These are phyloP conservation scores for Nannizziopsis arthrosporioides DNA, from an alignment of 2,329 filamentous ascomycete species.

Conservation along the genomic window DNA sequence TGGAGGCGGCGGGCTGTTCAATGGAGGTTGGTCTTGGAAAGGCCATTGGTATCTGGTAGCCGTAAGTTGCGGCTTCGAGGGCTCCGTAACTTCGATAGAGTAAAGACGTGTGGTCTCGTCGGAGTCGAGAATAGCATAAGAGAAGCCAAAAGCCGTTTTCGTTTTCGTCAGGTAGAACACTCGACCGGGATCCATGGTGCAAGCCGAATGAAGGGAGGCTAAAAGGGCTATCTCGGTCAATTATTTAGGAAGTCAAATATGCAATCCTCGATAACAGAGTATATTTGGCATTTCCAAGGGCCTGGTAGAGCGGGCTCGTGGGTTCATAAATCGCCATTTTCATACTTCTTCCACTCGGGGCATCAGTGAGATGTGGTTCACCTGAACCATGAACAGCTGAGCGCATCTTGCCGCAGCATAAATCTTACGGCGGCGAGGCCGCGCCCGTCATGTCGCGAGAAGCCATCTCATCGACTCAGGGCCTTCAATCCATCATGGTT, in stretches of 20 bases:
- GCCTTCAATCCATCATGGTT: neutral
- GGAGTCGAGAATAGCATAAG: constrained; percentile 4
- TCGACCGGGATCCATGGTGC: constrained; percentile 3
- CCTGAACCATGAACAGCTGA: too few relatives aligned
- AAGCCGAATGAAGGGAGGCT: neutral
- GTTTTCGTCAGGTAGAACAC: constrained; percentile 1
- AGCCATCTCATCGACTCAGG: neutral
- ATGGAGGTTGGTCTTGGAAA: constrained; percentile 2
- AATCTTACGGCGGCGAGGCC: too few relatives aligned
- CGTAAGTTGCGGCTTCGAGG: constrained; percentile 11
- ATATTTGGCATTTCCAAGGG: too few relatives aligned
- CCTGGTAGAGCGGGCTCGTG: too few relatives aligned
- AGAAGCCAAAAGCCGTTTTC: neutral
- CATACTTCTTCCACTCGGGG: too few relatives aligned
- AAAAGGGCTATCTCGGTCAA: neutral
- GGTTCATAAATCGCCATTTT: too few relatives aligned
- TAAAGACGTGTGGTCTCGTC: constrained; percentile 11
- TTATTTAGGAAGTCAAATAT: neutral
- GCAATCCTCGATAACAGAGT: too few relatives aligned
- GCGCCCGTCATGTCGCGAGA: too few relatives aligned
- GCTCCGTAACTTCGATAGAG: constrained; percentile 8
- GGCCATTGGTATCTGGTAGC: constrained; percentile 6
- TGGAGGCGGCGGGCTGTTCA: neutral
- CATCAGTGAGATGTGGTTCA: too few relatives aligned
- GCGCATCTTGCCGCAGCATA: too few relatives aligned